These are phyloP conservation scores for Pisolithus albus DNA, from an alignment of 768 basidiomycete genomes.

Conservation along the genomic window DNA sequence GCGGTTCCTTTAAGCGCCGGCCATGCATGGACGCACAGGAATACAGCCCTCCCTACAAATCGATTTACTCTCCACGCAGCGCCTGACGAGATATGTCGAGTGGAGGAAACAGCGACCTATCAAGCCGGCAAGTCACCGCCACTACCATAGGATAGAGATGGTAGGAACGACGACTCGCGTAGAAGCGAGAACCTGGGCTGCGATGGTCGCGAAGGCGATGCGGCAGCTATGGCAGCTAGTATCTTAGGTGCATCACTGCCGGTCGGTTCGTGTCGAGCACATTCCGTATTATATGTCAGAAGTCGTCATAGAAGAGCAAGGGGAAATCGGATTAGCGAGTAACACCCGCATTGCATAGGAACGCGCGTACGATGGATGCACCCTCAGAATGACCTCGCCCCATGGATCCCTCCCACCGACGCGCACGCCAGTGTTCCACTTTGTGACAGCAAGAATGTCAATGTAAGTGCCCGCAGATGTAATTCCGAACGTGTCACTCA, in stretches of 20 bases:
- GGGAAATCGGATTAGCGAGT: too few relatives aligned
- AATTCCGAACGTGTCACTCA: constrained; percentile 49
- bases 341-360: not conserved
- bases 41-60: too few relatives aligned
- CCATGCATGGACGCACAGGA: too few relatives aligned
- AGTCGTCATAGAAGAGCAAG: too few relatives aligned
- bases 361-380: constrained; percentile 12
- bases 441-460: constrained; percentile 50
- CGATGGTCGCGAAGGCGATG: constrained; percentile 10
- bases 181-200: constrained; percentile 14
- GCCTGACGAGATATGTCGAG: too few relatives aligned
- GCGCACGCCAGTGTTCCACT: constrained; percentile 8
- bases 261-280: not conserved
- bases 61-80: too few relatives aligned
- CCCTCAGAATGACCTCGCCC: constrained; percentile 18
- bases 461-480: constrained; percentile 46
- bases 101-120: too few relatives aligned
- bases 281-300: not conserved
- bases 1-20: too few relatives aligned
- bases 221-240: constrained; percentile 20
- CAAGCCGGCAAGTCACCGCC: too few relatives aligned
- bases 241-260: constrained; percentile 19
- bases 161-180: constrained; percentile 26
- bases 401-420: not conserved
- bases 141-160: constrained; percentile 16